A percentile compares a stretch with the other conserved stretches of the same genome.
Evolutionary conservation across 148 eudicot genomes (phyloP).

Genomic region (Beta vulgaris): DNA sequence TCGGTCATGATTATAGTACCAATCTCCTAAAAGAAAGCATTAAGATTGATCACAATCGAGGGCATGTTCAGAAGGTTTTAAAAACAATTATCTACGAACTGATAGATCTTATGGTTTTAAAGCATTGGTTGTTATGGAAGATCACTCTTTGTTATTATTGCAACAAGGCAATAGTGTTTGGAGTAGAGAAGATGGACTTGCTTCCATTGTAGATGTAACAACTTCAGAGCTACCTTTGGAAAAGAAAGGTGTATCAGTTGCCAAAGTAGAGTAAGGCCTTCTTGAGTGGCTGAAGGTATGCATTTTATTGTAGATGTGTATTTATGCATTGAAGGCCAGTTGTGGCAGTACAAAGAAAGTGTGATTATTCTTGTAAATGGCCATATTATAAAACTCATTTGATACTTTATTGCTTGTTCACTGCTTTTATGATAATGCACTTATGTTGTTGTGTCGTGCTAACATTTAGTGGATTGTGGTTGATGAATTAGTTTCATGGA

Average conservation of each 20-base stretch:
- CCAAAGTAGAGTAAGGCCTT: constrained; percentile 90
- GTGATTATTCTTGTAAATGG: background rate
- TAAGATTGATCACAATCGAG: constrained; percentile 61
- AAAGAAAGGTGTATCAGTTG: constrained; percentile 92
- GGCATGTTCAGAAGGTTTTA: constrained; percentile 79
- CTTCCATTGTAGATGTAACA: constrained; percentile 81
- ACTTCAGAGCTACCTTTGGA: constrained; percentile 88
- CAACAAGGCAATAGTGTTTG: constrained; percentile 98
- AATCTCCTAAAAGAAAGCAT: constrained; percentile 68
- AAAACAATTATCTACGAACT: constrained; percentile 76
- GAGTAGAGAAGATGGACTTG: constrained; percentile 97
- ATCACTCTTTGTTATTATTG: constrained; percentile 77
- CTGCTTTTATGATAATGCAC: background rate
- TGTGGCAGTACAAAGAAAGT: background rate
- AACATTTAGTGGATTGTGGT: background rate
- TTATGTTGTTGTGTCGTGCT: background rate
- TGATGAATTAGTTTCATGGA: background rate
- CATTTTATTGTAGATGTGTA: background rate
- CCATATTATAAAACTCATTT: constrained; percentile 5
- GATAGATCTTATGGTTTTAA: constrained; percentile 87
- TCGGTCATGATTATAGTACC: constrained; percentile 46
- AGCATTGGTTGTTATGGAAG: constrained; percentile 98
- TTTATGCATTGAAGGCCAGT: background rate
- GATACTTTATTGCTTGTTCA: background rate
- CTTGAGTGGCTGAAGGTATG: constrained; percentile 97